Conservation (phyloP, 352 stramenopile genomes). For the Aphanomyces astaci region DNA sequence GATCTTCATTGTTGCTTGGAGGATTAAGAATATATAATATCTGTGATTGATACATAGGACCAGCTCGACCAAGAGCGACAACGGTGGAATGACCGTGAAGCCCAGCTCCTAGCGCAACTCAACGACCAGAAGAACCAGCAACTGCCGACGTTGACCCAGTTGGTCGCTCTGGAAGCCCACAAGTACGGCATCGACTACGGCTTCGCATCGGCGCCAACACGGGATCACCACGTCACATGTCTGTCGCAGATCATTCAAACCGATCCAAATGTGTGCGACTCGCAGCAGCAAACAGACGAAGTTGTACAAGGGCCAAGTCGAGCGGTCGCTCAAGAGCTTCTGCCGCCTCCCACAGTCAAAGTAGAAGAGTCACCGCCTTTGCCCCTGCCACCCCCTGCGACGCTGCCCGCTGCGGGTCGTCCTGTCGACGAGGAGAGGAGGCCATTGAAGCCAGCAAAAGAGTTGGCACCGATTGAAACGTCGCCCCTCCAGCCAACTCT, state of each 20-base stretch:
- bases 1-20: constrained; percentile 31
- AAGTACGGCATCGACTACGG: constrained; percentile 56
- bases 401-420: no score
- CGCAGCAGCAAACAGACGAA: constrained; percentile 16
- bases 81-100: constrained; percentile 45
- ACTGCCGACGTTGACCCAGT: constrained; percentile 33
- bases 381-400: no score
- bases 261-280: not conserved
- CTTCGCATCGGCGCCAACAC: not conserved
- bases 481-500: not conserved
- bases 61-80: constrained; percentile 29
- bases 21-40: constrained; percentile 40
- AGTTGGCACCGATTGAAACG: not conserved
- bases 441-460: not conserved
- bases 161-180: constrained; percentile 51
- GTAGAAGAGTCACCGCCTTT: no score
- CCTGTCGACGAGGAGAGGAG: no score
- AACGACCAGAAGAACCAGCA: constrained; percentile 32
- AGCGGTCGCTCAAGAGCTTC: no score
- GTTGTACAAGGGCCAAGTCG: no score
- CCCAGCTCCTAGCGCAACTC: constrained; percentile 39
- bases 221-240: not conserved
- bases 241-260: not conserved
- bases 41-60: no score
- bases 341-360: no score